Percentiles rank a stretch among this genome's conserved stretches.
Evolutionary conservation across 129 eudicot species (phyloP).

Genomic region (Chrysanthemum makinoi): DNA sequence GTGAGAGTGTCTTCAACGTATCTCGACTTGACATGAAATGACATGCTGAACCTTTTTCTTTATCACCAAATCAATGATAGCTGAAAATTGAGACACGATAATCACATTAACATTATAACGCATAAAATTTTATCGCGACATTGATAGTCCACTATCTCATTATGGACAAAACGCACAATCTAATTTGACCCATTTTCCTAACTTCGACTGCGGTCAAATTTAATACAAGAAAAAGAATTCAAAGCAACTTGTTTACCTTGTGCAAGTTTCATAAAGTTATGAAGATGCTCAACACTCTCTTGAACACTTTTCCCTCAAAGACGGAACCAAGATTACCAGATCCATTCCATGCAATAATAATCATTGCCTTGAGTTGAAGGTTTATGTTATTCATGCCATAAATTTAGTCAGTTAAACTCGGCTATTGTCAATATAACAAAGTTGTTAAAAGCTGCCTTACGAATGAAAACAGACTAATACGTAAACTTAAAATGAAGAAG

Average conservation of each 20-base stretch:
- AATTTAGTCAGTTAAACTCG: background rate
- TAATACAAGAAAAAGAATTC: background rate
- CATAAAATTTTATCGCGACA: background rate
- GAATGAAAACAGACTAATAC: no score
- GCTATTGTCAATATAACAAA: no score
- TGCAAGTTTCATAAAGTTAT: constrained; percentile 72
- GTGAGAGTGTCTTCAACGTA: constrained; percentile 71
- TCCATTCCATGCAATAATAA: constrained; percentile 83
- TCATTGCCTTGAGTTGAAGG: constrained; percentile 61
- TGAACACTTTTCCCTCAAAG: constrained; percentile 61
- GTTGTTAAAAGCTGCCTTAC: no score
- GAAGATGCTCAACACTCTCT: constrained; percentile 74
- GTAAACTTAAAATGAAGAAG: no score
- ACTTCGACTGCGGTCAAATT: constrained; percentile 3
- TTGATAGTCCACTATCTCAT: no score
- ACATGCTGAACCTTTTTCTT: constrained; percentile 86
- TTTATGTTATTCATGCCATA: constrained; percentile 15
- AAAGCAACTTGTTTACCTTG: constrained; percentile 46
- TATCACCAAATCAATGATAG: constrained; percentile 72
- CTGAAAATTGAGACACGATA: constrained; percentile 31
- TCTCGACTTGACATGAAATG: constrained; percentile 80
- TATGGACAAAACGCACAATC: no score
- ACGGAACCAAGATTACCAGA: constrained; percentile 49
- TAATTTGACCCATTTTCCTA: background rate
- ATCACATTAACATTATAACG: constrained; percentile 2